Base-by-base conservation (phyloP, 1,284 basidiomycete genomes). In the Ceratobasidium sp. region DNA sequence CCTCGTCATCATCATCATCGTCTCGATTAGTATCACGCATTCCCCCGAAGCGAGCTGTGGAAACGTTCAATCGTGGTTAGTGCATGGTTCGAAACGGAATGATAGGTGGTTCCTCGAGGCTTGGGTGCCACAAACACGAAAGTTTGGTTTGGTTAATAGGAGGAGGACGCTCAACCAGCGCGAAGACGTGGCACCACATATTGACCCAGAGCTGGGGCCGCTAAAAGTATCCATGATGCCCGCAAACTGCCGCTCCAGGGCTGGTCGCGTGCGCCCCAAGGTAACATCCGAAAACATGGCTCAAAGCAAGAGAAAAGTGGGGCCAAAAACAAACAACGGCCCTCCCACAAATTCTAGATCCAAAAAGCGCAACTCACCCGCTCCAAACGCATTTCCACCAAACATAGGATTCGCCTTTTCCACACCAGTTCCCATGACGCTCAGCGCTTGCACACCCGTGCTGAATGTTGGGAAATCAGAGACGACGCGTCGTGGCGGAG, bases 401-500 rank as follows among this genome's bases (percentile, higher is more conserved):
- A 58, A 72, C 73, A 71, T 73, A 28, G 73, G 67, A 78, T 74
- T 49, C 79, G 76, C 74, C 23, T 79, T 80, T 18, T 79, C 79
- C 72, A 95, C 91, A 14, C 90, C 90, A 1, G 92, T 92, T 30
- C 88, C 88, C 76, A 92, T 92, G 36, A 93, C 90, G 76, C 90
- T 92, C 1, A 87, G 85, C 18, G 84, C 86, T 73, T 87, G 84
- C 1, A 89, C 53, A 18, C 40, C 85, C 8, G 91, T 91, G n/a
- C 92, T 91, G 78, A 97, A 97, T 0, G 94, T 85, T 60, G 93
- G 92, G 81, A 97, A 97, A 77, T 94, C 92, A 28, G 88, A 88
- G 21, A 96, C 88, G 21, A 96, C 92, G 77, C 91, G 92, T 76
- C 95, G 89, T 11, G 92, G 87, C 0, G 93, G 91, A 40, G 86